Evolutionary conservation across 139 green algal species (phyloP), one percentile per base, ranked within the genome.

Genomic region (Choricystis sp.): DNA sequence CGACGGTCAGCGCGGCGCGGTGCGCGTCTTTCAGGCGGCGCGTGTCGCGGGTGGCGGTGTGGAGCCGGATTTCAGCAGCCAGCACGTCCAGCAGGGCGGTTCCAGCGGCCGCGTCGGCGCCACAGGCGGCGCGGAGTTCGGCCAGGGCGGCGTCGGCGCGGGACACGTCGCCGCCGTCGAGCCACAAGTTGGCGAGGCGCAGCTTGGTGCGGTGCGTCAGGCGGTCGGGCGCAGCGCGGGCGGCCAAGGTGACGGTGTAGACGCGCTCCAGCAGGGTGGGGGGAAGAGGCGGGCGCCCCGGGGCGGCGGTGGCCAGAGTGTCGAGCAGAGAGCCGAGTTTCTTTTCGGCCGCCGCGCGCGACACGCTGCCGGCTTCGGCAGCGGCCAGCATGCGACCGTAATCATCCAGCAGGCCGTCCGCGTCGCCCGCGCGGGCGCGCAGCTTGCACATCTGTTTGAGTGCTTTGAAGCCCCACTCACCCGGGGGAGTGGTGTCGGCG

Each of bases 381-480:
- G 16, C 16, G 40, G 40, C 40, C 40, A 52, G 40, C 40, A 52
- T 52, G 40, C 16, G 9, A 16, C 9, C 9, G 40, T 52, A 52
- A 16, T 9, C 40, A 16, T 9, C 40, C 40, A 52, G 9, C 40
- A 52, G 9, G 40, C 9, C 56, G 5, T 62, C 21, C 27, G 59
- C 40, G 40, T 74, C 56, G 14, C 61, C 64, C 57, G 71, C 29
- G 31, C 66, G 57, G 59, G 72, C 78, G 55, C 72, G 67, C 26
- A 81, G 64, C 65, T 83, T 85, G n/a, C 83, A 70, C n/a, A 66
- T 80, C 63, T 85, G 77, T 59, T 83, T 83, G 62, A 85, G 66
- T 3, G 79, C 77, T 40, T 79, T 81, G 74, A 85, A 85, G 14
- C 79, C 77, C 70, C 72, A 74, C 63, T 52, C 40, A 16, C 40